Evolutionary conservation across 202 grass and related monocot species (phyloP).

Genomic region (Miscanthus sacchariflorus): DNA sequence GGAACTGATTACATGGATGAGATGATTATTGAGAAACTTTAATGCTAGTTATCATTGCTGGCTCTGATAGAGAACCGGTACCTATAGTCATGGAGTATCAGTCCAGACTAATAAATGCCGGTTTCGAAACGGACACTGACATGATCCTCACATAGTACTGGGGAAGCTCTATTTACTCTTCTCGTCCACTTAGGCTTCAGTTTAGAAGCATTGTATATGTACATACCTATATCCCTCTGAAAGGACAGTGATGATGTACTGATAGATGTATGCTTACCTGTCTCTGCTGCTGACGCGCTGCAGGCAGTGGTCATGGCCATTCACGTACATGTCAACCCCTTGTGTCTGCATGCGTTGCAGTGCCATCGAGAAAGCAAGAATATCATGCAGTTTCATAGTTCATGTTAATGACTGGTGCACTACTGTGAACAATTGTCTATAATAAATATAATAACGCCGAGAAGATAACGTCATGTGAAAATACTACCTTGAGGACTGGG

Average conservation of each 20-base stretch:
- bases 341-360: constrained; percentile 40
- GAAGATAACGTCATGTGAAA: neutral
- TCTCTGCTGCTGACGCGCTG: constrained; percentile 70
- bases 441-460: neutral
- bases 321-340: constrained; percentile 71
- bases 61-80: neutral
- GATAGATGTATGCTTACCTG: constrained; percentile 39
- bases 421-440: neutral
- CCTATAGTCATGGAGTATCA: neutral
- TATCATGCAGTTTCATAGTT: neutral
- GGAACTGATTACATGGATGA: too few species aligned
- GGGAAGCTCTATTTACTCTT: neutral
- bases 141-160: too few species aligned
- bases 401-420: neutral
- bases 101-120: neutral
- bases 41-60: too few species aligned
- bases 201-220: too few species aligned
- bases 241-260: neutral
- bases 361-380: neutral
- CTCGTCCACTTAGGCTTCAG: neutral
- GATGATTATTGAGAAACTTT: neutral
- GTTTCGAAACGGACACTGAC: neutral
- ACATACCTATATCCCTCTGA: too few species aligned
- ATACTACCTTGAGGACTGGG: constrained; percentile 50
- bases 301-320: constrained; percentile 86